Conservation (phyloP, 805 yeast genomes). For the Hanseniaspora occidentalis region DNA sequence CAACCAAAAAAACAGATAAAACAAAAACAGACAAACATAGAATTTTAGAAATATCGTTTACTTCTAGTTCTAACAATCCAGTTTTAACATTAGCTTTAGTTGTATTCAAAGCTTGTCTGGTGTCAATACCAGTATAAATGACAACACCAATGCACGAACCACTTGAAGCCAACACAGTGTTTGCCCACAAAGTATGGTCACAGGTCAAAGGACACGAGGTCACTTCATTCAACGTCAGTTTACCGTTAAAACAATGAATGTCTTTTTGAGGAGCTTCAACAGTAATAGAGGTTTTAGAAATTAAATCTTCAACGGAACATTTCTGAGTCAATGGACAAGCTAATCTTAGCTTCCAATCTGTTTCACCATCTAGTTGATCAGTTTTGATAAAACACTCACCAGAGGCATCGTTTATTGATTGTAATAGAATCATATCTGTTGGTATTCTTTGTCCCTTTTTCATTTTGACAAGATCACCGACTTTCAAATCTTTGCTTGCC, state of each 20-base stretch:
- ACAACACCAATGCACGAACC: slow-evolving; percentile 85
- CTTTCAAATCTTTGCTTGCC: slow-evolving; percentile 52
- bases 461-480: slow-evolving; percentile 74
- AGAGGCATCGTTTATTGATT: slow-evolving; percentile 54
- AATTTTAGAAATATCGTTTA: slow-evolving; percentile 77
- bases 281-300: slow-evolving; percentile 39
- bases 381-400: slow-evolving; percentile 94
- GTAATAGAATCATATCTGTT: slow-evolving; percentile 80
- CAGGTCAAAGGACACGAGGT: slow-evolving; percentile 54
- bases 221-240: slow-evolving; percentile 44
- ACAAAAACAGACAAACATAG: slow-evolving; percentile 77
- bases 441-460: slow-evolving; percentile 83
- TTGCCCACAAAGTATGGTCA: slow-evolving; percentile 96
- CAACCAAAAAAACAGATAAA: slow-evolving; percentile 65
- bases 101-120: slow-evolving; percentile 92
- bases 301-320: slow-evolving; percentile 35
- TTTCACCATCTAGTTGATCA: slow-evolving; percentile 97
- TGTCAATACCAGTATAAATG: slow-evolving; percentile 82
- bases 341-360: slow-evolving; percentile 92
- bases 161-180: slow-evolving; percentile 81
- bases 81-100: slow-evolving; percentile 77
- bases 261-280: slow-evolving; percentile 77
- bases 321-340: slow-evolving; percentile 66
- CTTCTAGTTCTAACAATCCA: slow-evolving; percentile 82
- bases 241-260: slow-evolving; percentile 74